phyloP scores from a whole-genome alignment of 148 eudicot species.

The Spergularia marina region DNA sequence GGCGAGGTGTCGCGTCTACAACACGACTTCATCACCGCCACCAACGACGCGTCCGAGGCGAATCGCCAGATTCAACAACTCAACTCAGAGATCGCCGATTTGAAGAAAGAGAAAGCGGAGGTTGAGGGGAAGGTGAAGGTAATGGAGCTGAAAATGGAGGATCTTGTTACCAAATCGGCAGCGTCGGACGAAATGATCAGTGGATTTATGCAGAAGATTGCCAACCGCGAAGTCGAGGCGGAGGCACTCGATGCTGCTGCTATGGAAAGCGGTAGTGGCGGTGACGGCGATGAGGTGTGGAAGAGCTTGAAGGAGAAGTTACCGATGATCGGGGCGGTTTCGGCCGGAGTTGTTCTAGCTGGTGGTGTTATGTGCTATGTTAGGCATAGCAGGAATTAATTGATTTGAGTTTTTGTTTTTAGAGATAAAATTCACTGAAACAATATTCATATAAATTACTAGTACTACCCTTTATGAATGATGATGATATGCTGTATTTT shows the following conservation, averaged over 20 bases:
- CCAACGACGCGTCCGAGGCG: constrained; percentile 16
- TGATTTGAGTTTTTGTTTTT: too few species aligned
- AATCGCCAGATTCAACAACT: constrained; percentile 21
- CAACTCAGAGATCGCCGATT: constrained; percentile 11
- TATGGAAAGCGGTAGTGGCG: background rate
- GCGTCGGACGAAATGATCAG: constrained; percentile 25
- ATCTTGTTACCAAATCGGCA: constrained; percentile 17
- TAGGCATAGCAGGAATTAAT: constrained; percentile 27
- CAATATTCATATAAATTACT: background rate
- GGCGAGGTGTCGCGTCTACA: constrained; percentile 24
- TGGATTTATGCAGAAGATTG: constrained; percentile 28
- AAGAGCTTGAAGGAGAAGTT: constrained; percentile 23
- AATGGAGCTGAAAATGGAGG: constrained; percentile 30
- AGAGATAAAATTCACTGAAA: background rate
- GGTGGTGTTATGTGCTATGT: constrained; percentile 23
- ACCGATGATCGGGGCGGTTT: constrained; percentile 27
- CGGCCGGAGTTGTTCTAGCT: constrained; percentile 24
- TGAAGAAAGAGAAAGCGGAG: constrained; percentile 27
- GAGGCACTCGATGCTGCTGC: background rate
- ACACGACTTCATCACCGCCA: constrained; percentile 23
- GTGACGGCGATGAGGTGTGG: background rate
- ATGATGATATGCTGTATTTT: background rate
- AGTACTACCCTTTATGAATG: background rate
- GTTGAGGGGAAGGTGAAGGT: constrained; percentile 25
- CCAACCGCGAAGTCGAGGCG: constrained; percentile 5